Conservation (phyloP, 192 early-diverging fungal species). For the Mortierella alpina region DNA sequence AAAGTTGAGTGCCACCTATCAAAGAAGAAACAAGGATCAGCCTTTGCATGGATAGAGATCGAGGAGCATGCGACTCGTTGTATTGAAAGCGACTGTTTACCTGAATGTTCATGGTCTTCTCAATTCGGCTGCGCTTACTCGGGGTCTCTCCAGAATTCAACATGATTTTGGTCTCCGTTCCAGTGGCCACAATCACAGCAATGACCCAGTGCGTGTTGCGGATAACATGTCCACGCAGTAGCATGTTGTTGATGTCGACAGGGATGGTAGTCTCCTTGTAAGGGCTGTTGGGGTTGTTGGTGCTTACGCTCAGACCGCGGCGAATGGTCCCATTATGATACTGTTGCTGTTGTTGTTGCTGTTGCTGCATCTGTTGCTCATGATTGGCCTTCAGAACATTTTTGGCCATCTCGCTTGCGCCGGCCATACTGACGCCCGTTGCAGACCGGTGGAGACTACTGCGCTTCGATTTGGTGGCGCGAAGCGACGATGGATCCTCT, state of each 20-base stretch:
- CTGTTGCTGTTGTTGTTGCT: not conserved
- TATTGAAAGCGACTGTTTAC: slow-evolving; percentile 18
- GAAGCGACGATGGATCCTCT: slow-evolving; percentile 12
- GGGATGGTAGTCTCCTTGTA: slow-evolving; percentile 61
- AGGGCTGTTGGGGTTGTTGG: not conserved
- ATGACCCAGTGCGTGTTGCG: slow-evolving; percentile 93
- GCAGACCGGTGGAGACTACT: slow-evolving; percentile 31
- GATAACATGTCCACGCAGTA: slow-evolving; percentile 90
- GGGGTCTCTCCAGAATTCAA: slow-evolving; percentile 92
- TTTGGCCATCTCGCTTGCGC: slow-evolving; percentile 39
- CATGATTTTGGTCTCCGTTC: slow-evolving; percentile 91
- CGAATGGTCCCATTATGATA: not conserved
- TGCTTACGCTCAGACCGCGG: not conserved
- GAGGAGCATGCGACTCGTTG: not conserved
- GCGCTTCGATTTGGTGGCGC: slow-evolving; percentile 11
- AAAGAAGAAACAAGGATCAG: not conserved
- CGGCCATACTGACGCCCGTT: slow-evolving; percentile 15
- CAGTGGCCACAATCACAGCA: slow-evolving; percentile 86
- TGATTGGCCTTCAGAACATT: slow-evolving; percentile 40
- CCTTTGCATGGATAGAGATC: not conserved
- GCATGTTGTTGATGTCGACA: slow-evolving; percentile 82
- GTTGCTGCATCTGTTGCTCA: slow-evolving; percentile 40
- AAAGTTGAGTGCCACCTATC: slow-evolving; percentile 57
- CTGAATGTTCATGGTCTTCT: slow-evolving; percentile 86
- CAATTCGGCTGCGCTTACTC: slow-evolving; percentile 88